These are phyloP conservation scores for Cornus florida DNA, from an alignment of 148 eudicot genomes.

Conservation along the genomic window DNA sequence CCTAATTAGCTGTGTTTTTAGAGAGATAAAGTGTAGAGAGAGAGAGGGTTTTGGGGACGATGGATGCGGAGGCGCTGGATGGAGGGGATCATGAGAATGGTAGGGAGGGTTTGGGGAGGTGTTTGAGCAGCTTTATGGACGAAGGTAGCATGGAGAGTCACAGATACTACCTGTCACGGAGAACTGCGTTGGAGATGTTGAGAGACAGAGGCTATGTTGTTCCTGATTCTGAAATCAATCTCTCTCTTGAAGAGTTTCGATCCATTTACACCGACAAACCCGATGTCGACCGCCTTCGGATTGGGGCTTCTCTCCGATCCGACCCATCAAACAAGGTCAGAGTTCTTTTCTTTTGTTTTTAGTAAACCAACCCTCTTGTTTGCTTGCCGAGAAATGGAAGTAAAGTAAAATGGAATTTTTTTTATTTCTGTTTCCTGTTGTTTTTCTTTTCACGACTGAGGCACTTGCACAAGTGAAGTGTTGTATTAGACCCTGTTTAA, in stretches of 20 bases:
- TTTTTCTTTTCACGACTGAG: too few relatives aligned
- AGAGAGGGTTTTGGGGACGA: slow-evolving; percentile 8
- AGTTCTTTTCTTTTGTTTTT: too few relatives aligned
- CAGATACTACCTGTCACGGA: slow-evolving; percentile 72
- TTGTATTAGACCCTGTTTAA: neutral
- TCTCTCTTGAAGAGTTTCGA: slow-evolving; percentile 60
- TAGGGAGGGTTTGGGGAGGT: slow-evolving; percentile 24
- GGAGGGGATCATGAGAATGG: slow-evolving; percentile 23
- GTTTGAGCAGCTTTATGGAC: slow-evolving; percentile 59
- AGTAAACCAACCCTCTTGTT: neutral
- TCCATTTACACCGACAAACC: slow-evolving; percentile 47
- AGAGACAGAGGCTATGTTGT: slow-evolving; percentile 75
- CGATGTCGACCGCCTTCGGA: slow-evolving; percentile 60
- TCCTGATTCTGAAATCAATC: slow-evolving; percentile 49
- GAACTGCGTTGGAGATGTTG: slow-evolving; percentile 76
- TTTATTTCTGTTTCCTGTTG: neutral
- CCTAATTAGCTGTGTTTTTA: neutral
- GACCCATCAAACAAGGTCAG: slow-evolving; percentile 60
- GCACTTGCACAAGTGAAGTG: too few relatives aligned
- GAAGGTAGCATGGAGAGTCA: slow-evolving; percentile 68
- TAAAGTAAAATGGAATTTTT: neutral
- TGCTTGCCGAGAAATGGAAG: neutral
- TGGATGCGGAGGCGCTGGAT: slow-evolving; percentile 33
- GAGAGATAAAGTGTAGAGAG: slow-evolving; percentile 8
- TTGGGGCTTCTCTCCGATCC: slow-evolving; percentile 53